Conservation (phyloP, 371 early-diverging fungal genomes). For the Batkoa obscura region DNA sequence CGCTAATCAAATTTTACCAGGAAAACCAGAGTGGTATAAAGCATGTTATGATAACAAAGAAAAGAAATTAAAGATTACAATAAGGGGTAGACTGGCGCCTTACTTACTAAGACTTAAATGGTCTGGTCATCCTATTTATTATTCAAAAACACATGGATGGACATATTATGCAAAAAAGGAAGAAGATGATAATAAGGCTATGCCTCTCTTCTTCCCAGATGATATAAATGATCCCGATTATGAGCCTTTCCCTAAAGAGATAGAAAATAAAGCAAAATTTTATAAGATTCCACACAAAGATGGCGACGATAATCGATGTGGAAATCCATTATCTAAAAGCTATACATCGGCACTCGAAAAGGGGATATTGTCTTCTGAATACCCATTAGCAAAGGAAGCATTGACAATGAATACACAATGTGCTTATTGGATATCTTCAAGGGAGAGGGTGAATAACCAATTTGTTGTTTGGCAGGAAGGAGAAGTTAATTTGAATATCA, state of each 20-base stretch:
- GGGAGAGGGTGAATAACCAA: constrained; percentile 66
- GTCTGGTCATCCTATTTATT: constrained; percentile 62
- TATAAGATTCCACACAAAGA: constrained; percentile 78
- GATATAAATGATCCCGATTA: constrained; percentile 12
- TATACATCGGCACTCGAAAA: constrained; percentile 61
- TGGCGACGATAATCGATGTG: constrained; percentile 63
- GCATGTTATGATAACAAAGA: constrained; percentile 44
- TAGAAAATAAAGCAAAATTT: constrained; percentile 11
- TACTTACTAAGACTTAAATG: constrained; percentile 66
- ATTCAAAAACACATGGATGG: constrained; percentile 54
- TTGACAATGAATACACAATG: constrained; percentile 55
- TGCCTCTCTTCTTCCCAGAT: constrained; percentile 9
- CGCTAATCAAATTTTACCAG: constrained; percentile 24
- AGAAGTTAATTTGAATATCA: not conserved
- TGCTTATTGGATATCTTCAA: constrained; percentile 82
- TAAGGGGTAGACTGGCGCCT: constrained; percentile 58
- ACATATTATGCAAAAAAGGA: constrained; percentile 42
- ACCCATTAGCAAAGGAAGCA: constrained; percentile 54
- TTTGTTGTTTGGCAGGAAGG: constrained; percentile 58
- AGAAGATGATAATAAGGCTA: constrained; percentile 10
- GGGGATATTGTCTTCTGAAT: constrained; percentile 50
- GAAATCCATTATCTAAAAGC: constrained; percentile 68
- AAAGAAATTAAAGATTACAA: constrained; percentile 34
- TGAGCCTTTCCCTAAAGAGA: constrained; percentile 14
- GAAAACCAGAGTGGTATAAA: constrained; percentile 75